Evolutionary conservation across 2,329 filamentous ascomycete species (phyloP), one percentile per base, ranked within the genome.

Genomic region (Sclerotinia nivalis): DNA sequence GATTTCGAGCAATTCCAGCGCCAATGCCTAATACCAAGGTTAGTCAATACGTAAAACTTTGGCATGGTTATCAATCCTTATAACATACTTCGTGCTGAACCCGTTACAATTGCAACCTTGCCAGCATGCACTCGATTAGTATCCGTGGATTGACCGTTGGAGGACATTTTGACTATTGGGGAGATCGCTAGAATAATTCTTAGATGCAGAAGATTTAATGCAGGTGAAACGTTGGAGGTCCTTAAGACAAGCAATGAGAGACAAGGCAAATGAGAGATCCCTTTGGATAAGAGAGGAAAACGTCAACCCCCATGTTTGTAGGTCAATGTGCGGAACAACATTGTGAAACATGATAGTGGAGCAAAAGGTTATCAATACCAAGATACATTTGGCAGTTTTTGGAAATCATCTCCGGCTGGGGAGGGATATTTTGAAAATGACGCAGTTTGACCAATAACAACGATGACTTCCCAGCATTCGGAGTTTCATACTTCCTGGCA

Each of bases 51-150:
- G 15, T 31, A 58, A 15, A 47, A 49, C 40, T 37, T 47, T n/a
- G 55, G 52, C 40, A 13, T 66, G 54, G 22, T 45, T 34, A 56
- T 45, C 25, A 34, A 56, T 66, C 37, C 31, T 56, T 25, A 56
- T 8, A 40, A 56, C 49, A 7, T 83, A 92, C 91, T 91, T 82
- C 92, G 83, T 69, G 91, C 92, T 69, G 88, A 90, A 66, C 92
- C 92, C 1, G 92, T 95, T 66, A 94, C 84, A 74, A 95, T 89
- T 70, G 87, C 91, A 68, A 93, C 83, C 79, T 93, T 93, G 75
- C 91, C 90, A 78, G 91, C 87, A 45, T 68, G 65, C 6, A 68
- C 65, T 37, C 65, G 65, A 43, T n/a, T 37, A 22, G 18, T 54
- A 18, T 40, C 18, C n/a, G n/a, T 22, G 40, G 18, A n/a, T 49